phyloP scores from a whole-genome alignment of 768 basidiomycete genomes.

The Coprinopsis sp. region DNA sequence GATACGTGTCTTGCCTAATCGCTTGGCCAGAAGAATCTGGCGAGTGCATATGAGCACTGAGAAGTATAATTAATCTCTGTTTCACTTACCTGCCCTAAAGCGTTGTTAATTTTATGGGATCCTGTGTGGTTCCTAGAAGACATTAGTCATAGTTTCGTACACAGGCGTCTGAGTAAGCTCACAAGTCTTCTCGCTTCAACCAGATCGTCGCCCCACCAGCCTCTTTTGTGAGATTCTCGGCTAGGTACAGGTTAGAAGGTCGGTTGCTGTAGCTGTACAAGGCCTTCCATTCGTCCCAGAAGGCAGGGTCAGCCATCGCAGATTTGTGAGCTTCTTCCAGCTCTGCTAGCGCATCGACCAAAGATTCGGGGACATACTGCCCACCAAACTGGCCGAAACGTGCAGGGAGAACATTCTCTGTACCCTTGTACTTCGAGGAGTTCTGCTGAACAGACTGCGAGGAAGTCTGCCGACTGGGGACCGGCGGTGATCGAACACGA shows the following conservation, averaged over 20 bases:
- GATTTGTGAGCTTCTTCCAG: slow-evolving; percentile 86
- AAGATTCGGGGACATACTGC: slow-evolving; percentile 93
- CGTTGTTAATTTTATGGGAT: slow-evolving; percentile 99
- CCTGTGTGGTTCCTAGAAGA: slow-evolving; percentile 88
- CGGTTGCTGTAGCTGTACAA: slow-evolving; percentile 94
- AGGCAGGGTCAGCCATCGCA: slow-evolving; percentile 83
- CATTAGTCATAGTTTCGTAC: slow-evolving; percentile 5
- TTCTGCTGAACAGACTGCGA: slow-evolving; percentile 2
- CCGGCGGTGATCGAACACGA: slow-evolving; percentile 29
- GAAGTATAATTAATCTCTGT: background rate
- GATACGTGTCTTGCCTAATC: slow-evolving; percentile 93
- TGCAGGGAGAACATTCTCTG: slow-evolving; percentile 52
- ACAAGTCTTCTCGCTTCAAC: slow-evolving; percentile 95
- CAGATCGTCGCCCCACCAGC: slow-evolving; percentile 95
- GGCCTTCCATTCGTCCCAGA: slow-evolving; percentile 87
- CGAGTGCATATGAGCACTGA: background rate
- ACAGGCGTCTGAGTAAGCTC: slow-evolving; percentile 21
- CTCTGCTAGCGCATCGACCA: slow-evolving; percentile 90
- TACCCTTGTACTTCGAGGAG: background rate
- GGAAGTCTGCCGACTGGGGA: slow-evolving; percentile 23
- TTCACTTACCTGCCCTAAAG: slow-evolving; percentile 77
- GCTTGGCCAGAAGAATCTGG: slow-evolving; percentile 88
- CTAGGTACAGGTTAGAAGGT: slow-evolving; percentile 87
- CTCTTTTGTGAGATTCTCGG: slow-evolving; percentile 84
- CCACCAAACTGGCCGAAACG: slow-evolving; percentile 96